Conservation (phyloP, 2,329 filamentous ascomycete species). For the Biscogniauxia sp. region DNA sequence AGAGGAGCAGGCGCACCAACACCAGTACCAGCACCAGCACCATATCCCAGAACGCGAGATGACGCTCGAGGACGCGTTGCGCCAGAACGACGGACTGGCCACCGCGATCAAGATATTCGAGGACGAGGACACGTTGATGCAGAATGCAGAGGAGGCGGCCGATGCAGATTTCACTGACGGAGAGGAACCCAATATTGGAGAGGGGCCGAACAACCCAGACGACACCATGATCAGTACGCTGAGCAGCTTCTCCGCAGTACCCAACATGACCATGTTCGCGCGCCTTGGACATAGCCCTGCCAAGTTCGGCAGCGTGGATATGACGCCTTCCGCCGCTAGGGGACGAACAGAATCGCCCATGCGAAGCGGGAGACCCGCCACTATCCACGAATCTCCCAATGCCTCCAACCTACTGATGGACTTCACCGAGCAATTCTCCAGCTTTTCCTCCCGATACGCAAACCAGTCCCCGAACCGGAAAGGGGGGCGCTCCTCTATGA, state of each 20-base stretch:
- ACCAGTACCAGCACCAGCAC: slow-evolving; percentile 19
- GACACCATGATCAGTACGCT: slow-evolving; percentile 79
- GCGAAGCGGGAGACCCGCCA: slow-evolving; percentile 36
- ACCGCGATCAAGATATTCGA: slow-evolving; percentile 63
- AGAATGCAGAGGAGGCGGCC: slow-evolving; percentile 26
- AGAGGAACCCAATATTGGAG: slow-evolving; percentile 16
- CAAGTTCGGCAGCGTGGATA: slow-evolving; percentile 45
- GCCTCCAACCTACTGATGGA: slow-evolving; percentile 81
- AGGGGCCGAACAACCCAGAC: slow-evolving; percentile 54
- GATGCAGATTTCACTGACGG: background rate
- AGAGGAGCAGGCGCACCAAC: slow-evolving; percentile 7
- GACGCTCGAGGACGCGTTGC: slow-evolving; percentile 52
- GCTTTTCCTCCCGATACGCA: slow-evolving; percentile 25
- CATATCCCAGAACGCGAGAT: slow-evolving; percentile 33
- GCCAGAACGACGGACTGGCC: slow-evolving; percentile 54
- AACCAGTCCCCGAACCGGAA: slow-evolving; percentile 41
- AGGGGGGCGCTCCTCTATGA: slow-evolving; percentile 43
- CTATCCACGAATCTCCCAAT: slow-evolving; percentile 46
- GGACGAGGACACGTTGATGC: slow-evolving; percentile 40
- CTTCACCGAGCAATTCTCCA: slow-evolving; percentile 71
- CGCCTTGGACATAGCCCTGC: slow-evolving; percentile 66
- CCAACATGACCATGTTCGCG: slow-evolving; percentile 81
- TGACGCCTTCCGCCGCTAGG: slow-evolving; percentile 38
- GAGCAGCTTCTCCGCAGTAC: slow-evolving; percentile 85
- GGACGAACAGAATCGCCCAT: slow-evolving; percentile 36